phyloP scores from a whole-genome alignment of 257 asterid species.

The Jacaranda mimosifolia region DNA sequence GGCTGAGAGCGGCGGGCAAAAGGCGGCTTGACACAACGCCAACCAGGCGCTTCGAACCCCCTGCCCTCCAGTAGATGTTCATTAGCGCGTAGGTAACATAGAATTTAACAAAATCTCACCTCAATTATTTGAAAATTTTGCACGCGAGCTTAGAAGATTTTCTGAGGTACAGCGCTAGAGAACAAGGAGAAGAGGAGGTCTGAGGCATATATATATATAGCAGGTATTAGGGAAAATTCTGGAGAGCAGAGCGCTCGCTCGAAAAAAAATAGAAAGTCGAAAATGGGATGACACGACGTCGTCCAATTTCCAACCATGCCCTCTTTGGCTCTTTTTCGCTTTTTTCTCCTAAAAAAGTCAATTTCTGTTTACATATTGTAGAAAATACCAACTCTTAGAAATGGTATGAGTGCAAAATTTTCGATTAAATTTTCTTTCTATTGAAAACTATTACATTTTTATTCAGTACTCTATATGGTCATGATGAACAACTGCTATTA shows the following conservation, averaged over 20 bases:
- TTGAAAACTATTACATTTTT: too few species aligned
- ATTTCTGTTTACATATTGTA: too few species aligned
- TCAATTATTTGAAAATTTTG: background rate
- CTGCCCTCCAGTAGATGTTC: background rate
- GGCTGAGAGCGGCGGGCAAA: background rate
- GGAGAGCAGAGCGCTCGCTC: constrained; percentile 14
- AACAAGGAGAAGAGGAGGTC: background rate
- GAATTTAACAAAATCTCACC: constrained; percentile 16
- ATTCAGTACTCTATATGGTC: too few species aligned
- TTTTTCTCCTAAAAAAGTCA: too few species aligned
- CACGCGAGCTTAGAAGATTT: background rate
- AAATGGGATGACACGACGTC: background rate
- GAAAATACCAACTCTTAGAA: too few species aligned
- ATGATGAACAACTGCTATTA: too few species aligned
- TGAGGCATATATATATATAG: background rate
- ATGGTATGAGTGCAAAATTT: too few species aligned
- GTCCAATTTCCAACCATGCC: background rate
- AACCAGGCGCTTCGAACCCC: background rate
- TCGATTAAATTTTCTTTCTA: too few species aligned
- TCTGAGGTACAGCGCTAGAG: background rate
- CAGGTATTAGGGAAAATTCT: constrained; percentile 3
- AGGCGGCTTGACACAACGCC: background rate
- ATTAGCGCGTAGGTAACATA: background rate
- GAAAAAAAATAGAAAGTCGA: background rate
- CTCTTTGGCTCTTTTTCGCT: too few species aligned